Conservation (phyloP, 768 basidiomycete genomes). For the Porphyrellus cyaneotinctus region DNA sequence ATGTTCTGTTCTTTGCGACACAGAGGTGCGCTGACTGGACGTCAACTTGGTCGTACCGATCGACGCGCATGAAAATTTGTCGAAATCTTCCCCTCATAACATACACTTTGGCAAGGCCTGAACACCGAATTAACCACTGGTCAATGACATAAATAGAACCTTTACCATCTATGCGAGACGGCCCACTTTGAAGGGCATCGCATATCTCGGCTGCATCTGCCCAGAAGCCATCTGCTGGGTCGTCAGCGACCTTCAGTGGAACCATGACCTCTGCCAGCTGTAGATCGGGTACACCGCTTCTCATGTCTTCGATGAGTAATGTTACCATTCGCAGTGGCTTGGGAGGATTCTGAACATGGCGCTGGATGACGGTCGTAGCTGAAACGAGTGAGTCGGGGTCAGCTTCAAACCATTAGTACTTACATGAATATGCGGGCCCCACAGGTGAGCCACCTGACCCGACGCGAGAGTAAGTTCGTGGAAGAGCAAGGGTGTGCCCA, state of each 20-base stretch:
- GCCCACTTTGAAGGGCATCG: slow-evolving; percentile 53
- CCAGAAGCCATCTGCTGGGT: slow-evolving; percentile 60
- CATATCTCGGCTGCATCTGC: slow-evolving; percentile 63
- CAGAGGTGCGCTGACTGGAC: slow-evolving; percentile 54
- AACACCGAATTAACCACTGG: neutral
- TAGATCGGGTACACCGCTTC: slow-evolving; percentile 49
- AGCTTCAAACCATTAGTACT: slow-evolving; percentile 2
- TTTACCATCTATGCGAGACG: slow-evolving; percentile 67
- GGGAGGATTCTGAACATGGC: slow-evolving; percentile 11
- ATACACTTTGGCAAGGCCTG: slow-evolving; percentile 68
- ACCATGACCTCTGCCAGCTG: slow-evolving; percentile 66
- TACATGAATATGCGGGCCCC: slow-evolving; percentile 36
- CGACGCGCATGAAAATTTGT: slow-evolving; percentile 63
- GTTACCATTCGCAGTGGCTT: slow-evolving; percentile 52
- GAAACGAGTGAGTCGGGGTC: slow-evolving; percentile 7
- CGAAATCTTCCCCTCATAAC: slow-evolving; percentile 64
- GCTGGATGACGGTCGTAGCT: slow-evolving; percentile 12
- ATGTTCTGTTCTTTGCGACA: slow-evolving; percentile 48
- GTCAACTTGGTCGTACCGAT: slow-evolving; percentile 46
- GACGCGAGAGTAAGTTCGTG: neutral
- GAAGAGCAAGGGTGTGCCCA: neutral
- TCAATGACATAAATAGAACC: neutral
- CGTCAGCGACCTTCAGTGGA: slow-evolving; percentile 46
- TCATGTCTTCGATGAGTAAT: slow-evolving; percentile 59
- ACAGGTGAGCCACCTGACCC: slow-evolving; percentile 5